phyloP scores from a whole-genome alignment of 2,329 filamentous ascomycete species.

The Stenocarpella maydis region DNA sequence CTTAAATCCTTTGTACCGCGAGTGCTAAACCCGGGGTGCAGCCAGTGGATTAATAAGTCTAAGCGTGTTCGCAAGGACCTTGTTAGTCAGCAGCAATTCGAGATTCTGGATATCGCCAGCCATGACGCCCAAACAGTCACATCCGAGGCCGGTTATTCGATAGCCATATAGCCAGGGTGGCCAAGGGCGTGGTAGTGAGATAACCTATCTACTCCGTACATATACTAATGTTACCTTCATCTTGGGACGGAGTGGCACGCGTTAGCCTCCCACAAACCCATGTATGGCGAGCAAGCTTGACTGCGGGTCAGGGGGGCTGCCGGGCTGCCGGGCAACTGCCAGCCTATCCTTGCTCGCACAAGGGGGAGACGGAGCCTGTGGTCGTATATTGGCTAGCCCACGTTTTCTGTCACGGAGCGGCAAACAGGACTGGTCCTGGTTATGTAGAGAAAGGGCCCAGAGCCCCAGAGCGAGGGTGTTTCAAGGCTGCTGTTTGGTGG shows the following conservation, averaged over 20 bases:
- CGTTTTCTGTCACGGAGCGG: conserved; percentile 10
- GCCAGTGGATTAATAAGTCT: background rate
- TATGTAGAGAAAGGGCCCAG: background rate
- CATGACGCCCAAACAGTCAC: background rate
- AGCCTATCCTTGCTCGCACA: conserved; percentile 1
- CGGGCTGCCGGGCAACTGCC: background rate
- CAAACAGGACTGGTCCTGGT: conserved; percentile 1
- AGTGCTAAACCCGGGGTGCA: background rate
- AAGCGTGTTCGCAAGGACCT: background rate
- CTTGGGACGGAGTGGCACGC: background rate
- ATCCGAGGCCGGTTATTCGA: conserved; percentile 16
- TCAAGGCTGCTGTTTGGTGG: background rate
- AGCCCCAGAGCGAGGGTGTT: background rate
- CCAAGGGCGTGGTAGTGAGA: conserved; percentile 2
- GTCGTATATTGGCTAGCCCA: conserved; percentile 19
- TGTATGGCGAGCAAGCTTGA: conserved; percentile 23
- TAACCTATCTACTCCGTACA: too few species aligned
- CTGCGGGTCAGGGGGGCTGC: conserved; percentile 7
- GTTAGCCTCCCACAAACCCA: background rate
- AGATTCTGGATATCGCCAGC: background rate
- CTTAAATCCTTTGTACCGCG: background rate
- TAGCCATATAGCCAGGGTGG: conserved; percentile 14
- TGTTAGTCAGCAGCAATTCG: background rate
- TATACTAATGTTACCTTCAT: too few species aligned
- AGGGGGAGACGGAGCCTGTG: background rate